Evolutionary conservation across 176 grass and related monocot genomes (phyloP).

Genomic region (Canna indica): DNA sequence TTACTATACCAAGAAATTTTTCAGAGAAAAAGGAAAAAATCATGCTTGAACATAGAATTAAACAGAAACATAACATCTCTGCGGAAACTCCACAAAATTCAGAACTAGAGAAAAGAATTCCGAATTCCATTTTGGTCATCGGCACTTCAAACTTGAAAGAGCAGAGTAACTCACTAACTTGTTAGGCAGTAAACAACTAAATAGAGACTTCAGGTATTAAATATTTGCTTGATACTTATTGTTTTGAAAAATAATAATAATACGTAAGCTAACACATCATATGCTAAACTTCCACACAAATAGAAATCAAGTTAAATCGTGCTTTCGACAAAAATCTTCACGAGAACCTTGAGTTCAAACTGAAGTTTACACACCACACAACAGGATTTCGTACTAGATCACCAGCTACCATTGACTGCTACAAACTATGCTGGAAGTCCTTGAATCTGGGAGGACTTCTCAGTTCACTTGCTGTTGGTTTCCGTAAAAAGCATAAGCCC

Average conservation of each 20-base stretch:
- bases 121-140: no score
- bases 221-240: not conserved
- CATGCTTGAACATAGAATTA: no score
- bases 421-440: not conserved
- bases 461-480: slow-evolving; percentile 19
- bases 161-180: not conserved
- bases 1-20: no score
- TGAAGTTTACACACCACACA: not conserved
- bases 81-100: no score
- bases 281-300: slow-evolving; percentile 2
- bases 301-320: not conserved
- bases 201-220: not conserved
- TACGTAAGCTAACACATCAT: not conserved
- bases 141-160: no score
- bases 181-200: not conserved
- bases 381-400: slow-evolving; percentile 2
- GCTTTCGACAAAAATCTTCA: not conserved
- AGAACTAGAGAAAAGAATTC: no score
- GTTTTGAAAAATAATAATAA: not conserved
- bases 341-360: not conserved
- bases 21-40: no score
- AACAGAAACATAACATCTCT: no score
- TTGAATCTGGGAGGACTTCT: not conserved
- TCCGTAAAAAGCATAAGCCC: slow-evolving; percentile 13
- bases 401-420: not conserved